Evolutionary conservation across 1,284 basidiomycete species (phyloP).

Genomic region (Sporisorium sorghi): DNA sequence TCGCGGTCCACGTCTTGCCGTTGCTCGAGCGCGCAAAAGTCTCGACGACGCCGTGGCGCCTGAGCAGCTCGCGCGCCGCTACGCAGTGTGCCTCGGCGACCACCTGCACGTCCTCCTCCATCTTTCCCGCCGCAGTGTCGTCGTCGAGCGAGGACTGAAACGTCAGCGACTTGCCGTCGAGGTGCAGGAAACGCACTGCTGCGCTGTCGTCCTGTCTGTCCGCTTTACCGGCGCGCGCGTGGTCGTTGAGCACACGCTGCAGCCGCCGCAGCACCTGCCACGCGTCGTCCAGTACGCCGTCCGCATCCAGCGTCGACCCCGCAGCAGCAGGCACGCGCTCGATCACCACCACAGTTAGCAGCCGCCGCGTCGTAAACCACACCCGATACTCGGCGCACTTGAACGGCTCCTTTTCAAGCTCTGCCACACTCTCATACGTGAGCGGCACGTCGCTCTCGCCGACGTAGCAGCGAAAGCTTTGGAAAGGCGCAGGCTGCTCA

Average conservation of each 20-base stretch:
- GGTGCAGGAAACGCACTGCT: slow-evolving; percentile 34
- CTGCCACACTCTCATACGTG: slow-evolving; percentile 13
- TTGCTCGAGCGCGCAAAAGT: slow-evolving; percentile 51
- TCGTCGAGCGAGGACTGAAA: slow-evolving; percentile 32
- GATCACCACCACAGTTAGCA: slow-evolving; percentile 41
- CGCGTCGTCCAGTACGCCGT: slow-evolving; percentile 31
- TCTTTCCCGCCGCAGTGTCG: not conserved
- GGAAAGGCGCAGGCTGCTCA: slow-evolving; percentile 34
- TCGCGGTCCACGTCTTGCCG: slow-evolving; percentile 53
- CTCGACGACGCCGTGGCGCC: slow-evolving; percentile 35
- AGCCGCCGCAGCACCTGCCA: slow-evolving; percentile 45
- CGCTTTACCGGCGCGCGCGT: slow-evolving; percentile 15
- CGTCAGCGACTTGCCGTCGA: slow-evolving; percentile 35
- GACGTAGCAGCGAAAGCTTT: slow-evolving; percentile 35
- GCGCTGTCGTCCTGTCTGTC: slow-evolving; percentile 5
- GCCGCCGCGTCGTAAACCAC: slow-evolving; percentile 30
- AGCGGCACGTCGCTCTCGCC: slow-evolving; percentile 22
- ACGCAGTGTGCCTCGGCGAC: slow-evolving; percentile 45
- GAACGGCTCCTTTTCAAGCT: slow-evolving; percentile 20
- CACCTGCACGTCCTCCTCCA: slow-evolving; percentile 35
- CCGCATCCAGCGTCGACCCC: slow-evolving; percentile 3
- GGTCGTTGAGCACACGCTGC: slow-evolving; percentile 48
- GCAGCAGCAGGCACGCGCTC: slow-evolving; percentile 13
- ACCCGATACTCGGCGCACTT: slow-evolving; percentile 18
- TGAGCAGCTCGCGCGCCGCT: slow-evolving; percentile 36